Evolutionary conservation across 2,329 filamentous ascomycete species (phyloP).

Genomic region (Cladophialophora psammophila): DNA sequence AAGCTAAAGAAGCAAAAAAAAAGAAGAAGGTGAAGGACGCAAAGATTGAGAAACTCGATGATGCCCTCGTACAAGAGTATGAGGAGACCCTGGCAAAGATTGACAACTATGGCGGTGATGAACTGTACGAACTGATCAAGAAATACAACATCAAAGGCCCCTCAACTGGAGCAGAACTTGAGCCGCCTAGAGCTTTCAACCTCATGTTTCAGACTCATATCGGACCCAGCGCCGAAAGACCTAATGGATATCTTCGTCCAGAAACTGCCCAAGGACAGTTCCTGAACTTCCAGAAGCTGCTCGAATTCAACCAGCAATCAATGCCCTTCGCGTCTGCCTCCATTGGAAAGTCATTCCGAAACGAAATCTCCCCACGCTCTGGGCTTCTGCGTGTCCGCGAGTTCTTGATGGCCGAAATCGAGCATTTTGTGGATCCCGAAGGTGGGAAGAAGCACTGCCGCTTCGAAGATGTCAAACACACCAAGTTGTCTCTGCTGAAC

Average conservation of each 20-base stretch:
- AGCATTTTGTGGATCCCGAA: conserved; percentile 95
- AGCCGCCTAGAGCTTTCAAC: conserved; percentile 89
- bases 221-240: conserved; percentile 85
- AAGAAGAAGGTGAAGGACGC: conserved; percentile 82
- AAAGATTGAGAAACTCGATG: conserved; percentile 83
- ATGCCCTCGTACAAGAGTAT: conserved; percentile 86
- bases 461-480: conserved; percentile 82
- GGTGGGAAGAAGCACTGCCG: conserved; percentile 92
- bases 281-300: conserved; percentile 92
- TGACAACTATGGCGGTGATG: conserved; percentile 89
- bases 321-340: conserved; percentile 98
- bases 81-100: conserved; percentile 91
- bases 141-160: conserved; percentile 94
- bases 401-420: conserved; percentile 98
- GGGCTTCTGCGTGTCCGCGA: conserved; percentile 94
- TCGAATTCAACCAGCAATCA: conserved; percentile 92
- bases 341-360: conserved; percentile 97
- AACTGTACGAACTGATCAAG: conserved; percentile 85
- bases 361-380: conserved; percentile 93
- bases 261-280: conserved; percentile 99
- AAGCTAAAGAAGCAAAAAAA: conserved; percentile 84
- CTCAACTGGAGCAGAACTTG: conserved; percentile 75
- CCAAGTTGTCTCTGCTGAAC: conserved; percentile 84
- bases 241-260: conserved; percentile 80
- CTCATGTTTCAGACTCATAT: conserved; percentile 98